phyloP scores from a whole-genome alignment of 352 stramenopile genomes.

The Paralagenidium karlingii region DNA sequence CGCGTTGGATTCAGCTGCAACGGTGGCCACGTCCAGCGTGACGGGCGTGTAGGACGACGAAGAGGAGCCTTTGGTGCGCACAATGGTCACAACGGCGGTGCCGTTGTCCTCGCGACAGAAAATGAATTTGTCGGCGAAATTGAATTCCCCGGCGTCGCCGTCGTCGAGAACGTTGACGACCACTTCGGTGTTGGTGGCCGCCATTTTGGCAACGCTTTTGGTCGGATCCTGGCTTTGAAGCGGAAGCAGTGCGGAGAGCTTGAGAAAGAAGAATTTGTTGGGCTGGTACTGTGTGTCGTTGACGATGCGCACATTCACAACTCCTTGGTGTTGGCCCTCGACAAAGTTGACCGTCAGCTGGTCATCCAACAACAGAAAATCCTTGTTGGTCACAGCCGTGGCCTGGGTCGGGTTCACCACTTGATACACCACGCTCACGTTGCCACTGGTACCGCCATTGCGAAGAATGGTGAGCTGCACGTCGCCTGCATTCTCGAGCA shows the following conservation, averaged over 20 bases:
- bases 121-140: constrained; percentile 31
- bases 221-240: constrained; percentile 18
- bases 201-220: constrained; percentile 15
- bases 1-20: constrained; percentile 33
- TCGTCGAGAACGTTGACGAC: constrained; percentile 46
- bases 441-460: constrained; percentile 19
- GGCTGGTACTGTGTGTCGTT: constrained; percentile 46
- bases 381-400: constrained; percentile 48
- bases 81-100: constrained; percentile 36
- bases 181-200: too few relatives aligned
- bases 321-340: constrained; percentile 27
- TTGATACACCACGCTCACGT: constrained; percentile 25
- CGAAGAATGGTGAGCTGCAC: constrained; percentile 38
- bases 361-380: constrained; percentile 28
- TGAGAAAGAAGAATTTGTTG: constrained; percentile 53
- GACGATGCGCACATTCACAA: constrained; percentile 34
- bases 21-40: constrained; percentile 29
- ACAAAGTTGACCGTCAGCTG: constrained; percentile 28
- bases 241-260: constrained; percentile 19
- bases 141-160: constrained; percentile 44
- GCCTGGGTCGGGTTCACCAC: constrained; percentile 24
- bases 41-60: constrained; percentile 49
- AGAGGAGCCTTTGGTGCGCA: constrained; percentile 29
- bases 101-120: constrained; percentile 59
- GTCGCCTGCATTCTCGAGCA: constrained; percentile 23